Conservation (phyloP, 768 basidiomycete species). For the Russula sp. region DNA sequence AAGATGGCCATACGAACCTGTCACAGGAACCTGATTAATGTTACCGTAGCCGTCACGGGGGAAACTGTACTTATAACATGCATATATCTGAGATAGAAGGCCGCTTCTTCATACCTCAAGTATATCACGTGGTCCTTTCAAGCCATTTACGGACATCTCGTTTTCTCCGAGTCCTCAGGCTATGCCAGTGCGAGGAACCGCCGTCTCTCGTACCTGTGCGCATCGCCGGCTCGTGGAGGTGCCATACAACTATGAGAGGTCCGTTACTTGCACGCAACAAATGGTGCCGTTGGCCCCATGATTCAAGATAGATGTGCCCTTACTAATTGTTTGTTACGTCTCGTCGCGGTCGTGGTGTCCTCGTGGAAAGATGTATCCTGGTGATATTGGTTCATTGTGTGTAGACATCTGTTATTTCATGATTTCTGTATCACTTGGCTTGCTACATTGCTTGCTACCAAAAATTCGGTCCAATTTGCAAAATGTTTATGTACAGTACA, state of each 20-base stretch:
- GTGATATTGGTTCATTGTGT: constrained; percentile 35
- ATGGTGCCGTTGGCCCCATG: constrained; percentile 42
- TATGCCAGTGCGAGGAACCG: no score
- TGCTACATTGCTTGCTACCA: not conserved
- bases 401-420: constrained; percentile 18
- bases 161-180: constrained; percentile 72
- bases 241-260: constrained; percentile 96
- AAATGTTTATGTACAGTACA: not conserved
- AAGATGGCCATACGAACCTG: no score
- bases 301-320: not conserved
- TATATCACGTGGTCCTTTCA: constrained; percentile 38
- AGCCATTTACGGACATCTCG: not conserved
- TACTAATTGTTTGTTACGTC: constrained; percentile 40
- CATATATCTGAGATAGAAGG: no score
- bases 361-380: constrained; percentile 73
- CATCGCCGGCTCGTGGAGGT: constrained; percentile 72
- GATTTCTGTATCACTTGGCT: constrained; percentile 17
- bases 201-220: no score
- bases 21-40: no score
- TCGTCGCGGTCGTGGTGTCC: constrained; percentile 82
- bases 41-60: no score
- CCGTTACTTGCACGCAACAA: constrained; percentile 50
- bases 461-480: not conserved
- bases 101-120: no score
- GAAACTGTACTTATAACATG: no score